Conservation (phyloP, 1,284 basidiomycete genomes). For the Ceratobasidium sp. region DNA sequence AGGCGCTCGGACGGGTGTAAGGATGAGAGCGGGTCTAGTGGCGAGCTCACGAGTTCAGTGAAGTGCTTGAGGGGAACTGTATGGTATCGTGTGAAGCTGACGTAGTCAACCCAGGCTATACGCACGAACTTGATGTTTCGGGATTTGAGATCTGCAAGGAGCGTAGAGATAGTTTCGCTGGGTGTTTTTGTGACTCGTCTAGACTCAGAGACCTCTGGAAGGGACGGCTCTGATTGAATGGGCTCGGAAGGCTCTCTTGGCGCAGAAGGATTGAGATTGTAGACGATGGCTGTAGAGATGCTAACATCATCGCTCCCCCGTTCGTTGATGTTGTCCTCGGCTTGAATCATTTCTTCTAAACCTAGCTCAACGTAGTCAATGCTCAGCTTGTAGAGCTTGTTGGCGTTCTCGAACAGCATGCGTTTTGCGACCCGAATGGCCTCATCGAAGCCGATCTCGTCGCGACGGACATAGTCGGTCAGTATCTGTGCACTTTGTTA, state of each 20-base stretch:
- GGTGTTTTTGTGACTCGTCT: too few relatives aligned
- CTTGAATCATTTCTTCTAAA: neutral
- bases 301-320: too few relatives aligned
- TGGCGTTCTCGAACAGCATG: slow-evolving; percentile 69
- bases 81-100: slow-evolving; percentile 65
- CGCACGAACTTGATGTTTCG: slow-evolving; percentile 58
- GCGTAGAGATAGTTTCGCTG: neutral
- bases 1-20: neutral
- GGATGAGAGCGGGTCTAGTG: neutral
- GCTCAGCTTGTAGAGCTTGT: slow-evolving; percentile 65
- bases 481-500: slow-evolving; percentile 59
- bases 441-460: slow-evolving; percentile 62
- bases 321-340: neutral
- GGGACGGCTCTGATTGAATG: neutral
- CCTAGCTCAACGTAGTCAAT: slow-evolving; percentile 48
- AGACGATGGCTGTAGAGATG: too few relatives aligned
- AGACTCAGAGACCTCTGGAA: too few relatives aligned
- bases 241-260: too few relatives aligned
- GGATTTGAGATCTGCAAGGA: slow-evolving; percentile 7
- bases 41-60: slow-evolving; percentile 58
- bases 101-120: slow-evolving; percentile 69
- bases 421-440: slow-evolving; percentile 63
- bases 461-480: slow-evolving; percentile 57
- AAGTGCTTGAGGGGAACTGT: slow-evolving; percentile 67
- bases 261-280: too few relatives aligned